These are phyloP conservation scores for Kwoniella europaea DNA, from an alignment of 768 basidiomycete genomes.

Conservation along the genomic window DNA sequence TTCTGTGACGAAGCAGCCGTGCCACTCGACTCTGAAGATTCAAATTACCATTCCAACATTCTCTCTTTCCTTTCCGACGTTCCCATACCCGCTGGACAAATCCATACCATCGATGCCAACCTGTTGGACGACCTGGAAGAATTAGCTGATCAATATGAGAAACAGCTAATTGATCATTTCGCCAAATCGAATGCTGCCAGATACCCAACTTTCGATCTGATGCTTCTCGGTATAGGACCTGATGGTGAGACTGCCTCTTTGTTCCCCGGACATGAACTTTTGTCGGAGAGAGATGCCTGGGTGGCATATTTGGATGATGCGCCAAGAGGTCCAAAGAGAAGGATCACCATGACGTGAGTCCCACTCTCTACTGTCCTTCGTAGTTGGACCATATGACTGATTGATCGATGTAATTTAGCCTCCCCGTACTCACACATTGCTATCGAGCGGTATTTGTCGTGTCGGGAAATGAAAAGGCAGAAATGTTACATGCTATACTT, in stretches of 20 bases:
- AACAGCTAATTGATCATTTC: conserved; percentile 81
- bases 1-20: conserved; percentile 97
- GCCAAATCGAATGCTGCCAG: conserved; percentile 91
- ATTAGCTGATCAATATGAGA: conserved; percentile 62
- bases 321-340: conserved; percentile 87
- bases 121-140: conserved; percentile 64
- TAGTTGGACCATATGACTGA: neutral
- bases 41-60: conserved; percentile 81
- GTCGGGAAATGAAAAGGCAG: conserved; percentile 77
- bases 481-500: conserved; percentile 71
- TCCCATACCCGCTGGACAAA: conserved; percentile 74
- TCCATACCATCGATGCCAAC: conserved; percentile 78
- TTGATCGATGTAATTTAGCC: conserved; percentile 25
- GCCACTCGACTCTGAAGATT: conserved; percentile 87
- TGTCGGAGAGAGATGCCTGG: conserved; percentile 87
- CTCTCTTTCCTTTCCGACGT: conserved; percentile 80
- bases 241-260: conserved; percentile 98
- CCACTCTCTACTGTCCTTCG: neutral
- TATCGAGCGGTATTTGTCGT: conserved; percentile 87
- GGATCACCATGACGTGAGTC: conserved; percentile 81
- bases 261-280: conserved; percentile 85
- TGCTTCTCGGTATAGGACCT: conserved; percentile 92
- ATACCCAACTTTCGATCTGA: conserved; percentile 96
- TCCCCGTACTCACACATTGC: conserved; percentile 59
- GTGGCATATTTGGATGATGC: conserved; percentile 91